These are phyloP conservation scores for Aspergillus puulaauensis DNA, from an alignment of 2,329 filamentous ascomycete genomes.

Conservation along the genomic window DNA sequence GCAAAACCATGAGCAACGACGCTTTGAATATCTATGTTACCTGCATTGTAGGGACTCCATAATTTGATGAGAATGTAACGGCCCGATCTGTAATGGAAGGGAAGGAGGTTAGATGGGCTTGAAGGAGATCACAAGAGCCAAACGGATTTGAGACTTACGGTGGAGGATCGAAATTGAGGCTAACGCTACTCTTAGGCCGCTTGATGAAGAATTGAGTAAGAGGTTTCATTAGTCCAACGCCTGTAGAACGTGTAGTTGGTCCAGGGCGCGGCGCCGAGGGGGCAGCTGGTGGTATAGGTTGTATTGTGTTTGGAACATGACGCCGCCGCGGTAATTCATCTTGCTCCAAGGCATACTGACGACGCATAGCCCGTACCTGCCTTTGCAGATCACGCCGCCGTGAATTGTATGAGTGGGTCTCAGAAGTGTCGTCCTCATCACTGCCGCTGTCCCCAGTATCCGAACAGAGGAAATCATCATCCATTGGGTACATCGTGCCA, in stretches of 20 bases:
- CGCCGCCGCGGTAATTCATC: constrained; percentile 22
- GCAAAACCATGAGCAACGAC: constrained; percentile 81
- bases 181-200: constrained; percentile 78
- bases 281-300: constrained; percentile 22
- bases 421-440: constrained; percentile 27
- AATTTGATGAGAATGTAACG: constrained; percentile 86
- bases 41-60: constrained; percentile 73
- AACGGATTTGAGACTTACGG: constrained; percentile 31
- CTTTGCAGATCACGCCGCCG: constrained; percentile 28
- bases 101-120: constrained; percentile 11
- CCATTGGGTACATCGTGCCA: constrained; percentile 18
- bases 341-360: constrained; percentile 18
- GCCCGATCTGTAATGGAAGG: constrained; percentile 56
- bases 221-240: constrained; percentile 59
- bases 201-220: constrained; percentile 83
- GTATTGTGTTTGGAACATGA: constrained; percentile 26
- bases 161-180: constrained; percentile 67
- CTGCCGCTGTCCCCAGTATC: constrained; percentile 35
- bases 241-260: constrained; percentile 3
- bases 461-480: constrained; percentile 32
- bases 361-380: constrained; percentile 23
- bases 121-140: neutral
- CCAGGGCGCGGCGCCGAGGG: constrained; percentile 10
- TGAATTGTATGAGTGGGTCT: constrained; percentile 23
- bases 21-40: constrained; percentile 87